Evolutionary conservation across 495 filamentous ascomycete species (phyloP), one percentile per base, ranked within the genome.

Genomic region (Glutinoglossum americanum): DNA sequence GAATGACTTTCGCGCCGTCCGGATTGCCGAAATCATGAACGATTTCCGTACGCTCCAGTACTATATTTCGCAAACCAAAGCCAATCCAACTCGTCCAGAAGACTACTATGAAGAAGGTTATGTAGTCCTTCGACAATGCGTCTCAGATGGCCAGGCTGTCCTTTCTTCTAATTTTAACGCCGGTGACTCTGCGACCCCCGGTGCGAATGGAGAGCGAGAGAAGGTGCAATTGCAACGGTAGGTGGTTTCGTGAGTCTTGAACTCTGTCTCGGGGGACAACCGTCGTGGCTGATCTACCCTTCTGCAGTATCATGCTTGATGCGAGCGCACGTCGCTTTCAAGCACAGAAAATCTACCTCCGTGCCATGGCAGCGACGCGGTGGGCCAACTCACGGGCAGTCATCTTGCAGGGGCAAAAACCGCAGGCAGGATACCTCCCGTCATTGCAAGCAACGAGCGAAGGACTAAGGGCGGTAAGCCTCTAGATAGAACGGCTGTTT

Each of bases 21-120:
- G 89, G 66, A 79, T 95, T 65, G 80, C 84, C 65, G 84, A 94
- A 68, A 73, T 94, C 59, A 83, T 93, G 63, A 76, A 77, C 64
- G 88, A 94, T 71, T 95, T 88, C 73, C 82, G 83, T 59, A 84
- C 78, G 57, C 76, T 94, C 1, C 83, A 93, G 64, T 73, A 81
- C 65, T 85, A 84, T 67, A 89, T 94, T 68, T 76, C 83, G 41
- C 77, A 82, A 55, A 82, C 80, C 25, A 77, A 80, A 48, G 76
- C 76, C 57, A 72, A 76, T 37, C 78, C 80, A 21, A 62, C 66
- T 2, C 65, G 75, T 66, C 66, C 72, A 55, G 82, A 85, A 41
- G 85, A 93, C 57, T 82, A 82, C 68, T 78, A 84, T 66, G 83
- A 85, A 56, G 80, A 86, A 63, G 89, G 89, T 54, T 92, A 82